Evolutionary conservation across 805 yeast genomes (phyloP).

Genomic region (Gaillardinia entomophila): DNA sequence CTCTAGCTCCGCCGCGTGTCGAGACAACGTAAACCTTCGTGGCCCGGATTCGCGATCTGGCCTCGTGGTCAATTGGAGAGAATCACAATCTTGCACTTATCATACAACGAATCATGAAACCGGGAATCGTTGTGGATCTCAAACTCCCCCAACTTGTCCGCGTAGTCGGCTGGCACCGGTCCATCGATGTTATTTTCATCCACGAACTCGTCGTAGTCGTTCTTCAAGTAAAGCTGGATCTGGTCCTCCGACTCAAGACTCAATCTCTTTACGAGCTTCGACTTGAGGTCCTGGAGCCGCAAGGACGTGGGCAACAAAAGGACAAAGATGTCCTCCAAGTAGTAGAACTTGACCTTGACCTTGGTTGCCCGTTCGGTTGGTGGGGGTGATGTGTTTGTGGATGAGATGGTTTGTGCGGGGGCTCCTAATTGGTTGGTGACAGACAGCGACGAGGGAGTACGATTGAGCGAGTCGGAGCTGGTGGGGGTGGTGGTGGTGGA

Average conservation of each 20-base stretch:
- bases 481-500: constrained; percentile 17
- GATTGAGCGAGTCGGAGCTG: constrained; percentile 20
- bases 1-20: no score
- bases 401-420: neutral
- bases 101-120: constrained; percentile 34
- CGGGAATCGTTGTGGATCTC: constrained; percentile 35
- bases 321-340: constrained; percentile 78
- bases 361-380: constrained; percentile 15
- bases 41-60: no score
- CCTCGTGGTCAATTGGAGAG: constrained; percentile 1
- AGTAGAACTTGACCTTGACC: constrained; percentile 67
- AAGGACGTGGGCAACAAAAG: constrained; percentile 47
- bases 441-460: constrained; percentile 2
- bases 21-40: no score
- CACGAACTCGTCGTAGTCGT: constrained; percentile 36
- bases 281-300: constrained; percentile 43
- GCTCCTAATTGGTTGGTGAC: no score
- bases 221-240: constrained; percentile 33
- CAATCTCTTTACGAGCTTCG: constrained; percentile 46
- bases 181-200: constrained; percentile 22
- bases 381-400: constrained; percentile 11
- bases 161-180: constrained; percentile 23
- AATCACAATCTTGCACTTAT: constrained; percentile 39
- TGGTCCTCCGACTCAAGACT: constrained; percentile 29
- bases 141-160: constrained; percentile 20